Evolutionary conservation across 1,284 basidiomycete species (phyloP).

Genomic region (Sporisorium scitamineum): DNA sequence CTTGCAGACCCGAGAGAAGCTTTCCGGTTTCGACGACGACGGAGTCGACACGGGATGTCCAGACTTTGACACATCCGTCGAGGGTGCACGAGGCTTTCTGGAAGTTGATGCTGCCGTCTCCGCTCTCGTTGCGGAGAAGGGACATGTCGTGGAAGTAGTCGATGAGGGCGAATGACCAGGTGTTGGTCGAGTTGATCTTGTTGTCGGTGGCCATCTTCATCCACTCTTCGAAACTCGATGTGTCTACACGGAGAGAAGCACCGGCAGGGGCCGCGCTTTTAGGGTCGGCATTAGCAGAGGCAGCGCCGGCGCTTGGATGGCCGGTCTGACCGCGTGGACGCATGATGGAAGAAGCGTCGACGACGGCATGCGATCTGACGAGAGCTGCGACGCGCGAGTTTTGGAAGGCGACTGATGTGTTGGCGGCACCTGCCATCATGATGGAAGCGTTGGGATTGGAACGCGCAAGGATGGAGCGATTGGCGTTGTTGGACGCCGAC

Average conservation of each 20-base stretch:
- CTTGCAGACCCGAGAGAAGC: constrained; percentile 88
- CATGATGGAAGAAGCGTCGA: constrained; percentile 50
- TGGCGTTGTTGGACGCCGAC: constrained; percentile 41
- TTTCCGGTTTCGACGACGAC: constrained; percentile 97
- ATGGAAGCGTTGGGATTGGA: constrained; percentile 48
- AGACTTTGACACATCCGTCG: constrained; percentile 99
- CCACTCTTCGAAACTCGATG: constrained; percentile 83
- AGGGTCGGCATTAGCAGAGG: constrained; percentile 14
- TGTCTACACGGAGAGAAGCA: constrained; percentile 61
- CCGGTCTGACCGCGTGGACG: constrained; percentile 36
- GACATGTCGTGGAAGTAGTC: constrained; percentile 99
- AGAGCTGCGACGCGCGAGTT: constrained; percentile 47
- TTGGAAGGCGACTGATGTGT: constrained; percentile 47
- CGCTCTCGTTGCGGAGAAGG: constrained; percentile 75
- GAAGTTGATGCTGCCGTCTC: constrained; percentile 82
- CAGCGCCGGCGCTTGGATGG: constrained; percentile 7
- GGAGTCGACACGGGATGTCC: constrained; percentile 97
- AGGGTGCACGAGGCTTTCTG: constrained; percentile 97
- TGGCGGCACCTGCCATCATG: constrained; percentile 28
- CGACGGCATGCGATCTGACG: constrained; percentile 46
- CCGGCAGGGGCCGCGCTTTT: constrained; percentile 25
- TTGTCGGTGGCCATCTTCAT: constrained; percentile 99
- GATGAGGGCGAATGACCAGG: constrained; percentile 97
- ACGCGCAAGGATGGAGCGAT: constrained; percentile 40
- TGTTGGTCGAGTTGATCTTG: constrained; percentile 98